Evolutionary conservation across 2,329 filamentous ascomycete genomes (phyloP).

Genomic region (Claviceps fusiformis): DNA sequence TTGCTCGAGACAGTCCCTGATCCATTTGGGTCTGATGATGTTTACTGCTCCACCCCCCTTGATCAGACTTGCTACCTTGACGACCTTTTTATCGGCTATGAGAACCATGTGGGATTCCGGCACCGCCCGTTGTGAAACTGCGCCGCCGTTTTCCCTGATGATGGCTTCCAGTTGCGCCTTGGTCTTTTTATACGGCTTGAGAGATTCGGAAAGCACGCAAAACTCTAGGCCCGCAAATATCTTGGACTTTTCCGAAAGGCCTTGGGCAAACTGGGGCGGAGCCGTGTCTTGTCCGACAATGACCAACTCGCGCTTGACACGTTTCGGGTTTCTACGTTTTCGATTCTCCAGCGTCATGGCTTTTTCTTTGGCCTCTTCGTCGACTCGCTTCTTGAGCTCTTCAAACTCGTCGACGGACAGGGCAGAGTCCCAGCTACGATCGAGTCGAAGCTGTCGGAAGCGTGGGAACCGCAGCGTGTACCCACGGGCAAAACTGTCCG

Average conservation of each 20-base stretch:
- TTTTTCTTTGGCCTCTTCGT: constrained; percentile 59
- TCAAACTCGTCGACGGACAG: constrained; percentile 68
- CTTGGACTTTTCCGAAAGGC: constrained; percentile 33
- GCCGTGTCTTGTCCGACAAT: constrained; percentile 54
- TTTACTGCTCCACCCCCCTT: constrained; percentile 52
- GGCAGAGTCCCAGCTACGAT: constrained; percentile 72
- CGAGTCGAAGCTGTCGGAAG: constrained; percentile 68
- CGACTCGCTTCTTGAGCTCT: constrained; percentile 52
- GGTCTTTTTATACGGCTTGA: constrained; percentile 54
- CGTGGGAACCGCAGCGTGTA: constrained; percentile 82
- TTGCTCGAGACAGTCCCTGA: constrained; percentile 64
- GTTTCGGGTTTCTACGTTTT: constrained; percentile 38
- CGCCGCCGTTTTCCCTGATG: constrained; percentile 73
- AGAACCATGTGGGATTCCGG: constrained; percentile 51
- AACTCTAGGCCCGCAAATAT: constrained; percentile 69
- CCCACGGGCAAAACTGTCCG: constrained; percentile 63
- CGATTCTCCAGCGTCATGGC: constrained; percentile 65
- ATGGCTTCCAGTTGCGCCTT: constrained; percentile 70
- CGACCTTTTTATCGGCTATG: constrained; percentile 64
- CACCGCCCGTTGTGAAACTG: constrained; percentile 59
- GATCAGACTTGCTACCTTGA: constrained; percentile 73
- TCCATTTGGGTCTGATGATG: constrained; percentile 69
- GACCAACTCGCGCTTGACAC: constrained; percentile 53
- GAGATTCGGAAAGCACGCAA: constrained; percentile 68
- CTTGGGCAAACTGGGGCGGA: constrained; percentile 10